Conservation (phyloP, 108 stramenopile species). For the Stephanodiscus minutulus region DNA sequence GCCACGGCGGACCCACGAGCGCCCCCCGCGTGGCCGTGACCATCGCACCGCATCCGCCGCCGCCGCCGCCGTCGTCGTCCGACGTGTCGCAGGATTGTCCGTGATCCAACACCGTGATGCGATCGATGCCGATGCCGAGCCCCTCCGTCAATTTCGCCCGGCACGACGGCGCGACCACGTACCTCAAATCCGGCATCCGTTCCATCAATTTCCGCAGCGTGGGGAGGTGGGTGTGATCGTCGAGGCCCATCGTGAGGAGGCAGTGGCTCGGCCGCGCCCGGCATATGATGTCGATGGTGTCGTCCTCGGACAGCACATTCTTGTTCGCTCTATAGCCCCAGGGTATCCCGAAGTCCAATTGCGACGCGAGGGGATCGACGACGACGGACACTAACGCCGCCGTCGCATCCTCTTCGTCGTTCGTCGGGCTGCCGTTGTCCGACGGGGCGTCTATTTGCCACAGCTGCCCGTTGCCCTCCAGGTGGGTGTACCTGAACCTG, state of each 20-base stretch:
- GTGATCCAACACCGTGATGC: slow-evolving; percentile 32
- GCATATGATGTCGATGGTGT: slow-evolving; percentile 36
- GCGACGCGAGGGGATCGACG: slow-evolving; percentile 53
- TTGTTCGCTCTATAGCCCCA: slow-evolving; percentile 55
- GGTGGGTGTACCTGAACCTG: slow-evolving; percentile 33
- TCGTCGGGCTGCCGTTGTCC: background rate
- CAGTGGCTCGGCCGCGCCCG: slow-evolving; percentile 38
- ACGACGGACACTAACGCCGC: slow-evolving; percentile 33
- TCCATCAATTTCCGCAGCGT: slow-evolving; percentile 43
- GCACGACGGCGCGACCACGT: slow-evolving; percentile 39
- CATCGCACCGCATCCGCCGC: background rate
- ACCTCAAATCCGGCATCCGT: slow-evolving; percentile 17
- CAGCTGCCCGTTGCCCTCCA: slow-evolving; percentile 46
- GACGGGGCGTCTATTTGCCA: no score
- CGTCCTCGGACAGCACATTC: slow-evolving; percentile 20
- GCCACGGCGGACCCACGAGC: slow-evolving; percentile 65
- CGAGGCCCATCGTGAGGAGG: slow-evolving; percentile 57
- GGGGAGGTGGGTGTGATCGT: slow-evolving; percentile 56
- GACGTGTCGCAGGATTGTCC: slow-evolving; percentile 15
- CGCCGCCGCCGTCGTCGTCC: background rate
- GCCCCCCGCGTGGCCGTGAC: slow-evolving; percentile 52
- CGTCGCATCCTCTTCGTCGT: background rate
- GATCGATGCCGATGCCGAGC: slow-evolving; percentile 13
- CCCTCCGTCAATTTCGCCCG: slow-evolving; percentile 23
- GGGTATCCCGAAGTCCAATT: slow-evolving; percentile 61